A percentile compares a stretch with the other conserved stretches of the same genome.
Evolutionary conservation across 176 grass and related monocot species (phyloP).

Genomic region (Tillandsia leiboldiana): DNA sequence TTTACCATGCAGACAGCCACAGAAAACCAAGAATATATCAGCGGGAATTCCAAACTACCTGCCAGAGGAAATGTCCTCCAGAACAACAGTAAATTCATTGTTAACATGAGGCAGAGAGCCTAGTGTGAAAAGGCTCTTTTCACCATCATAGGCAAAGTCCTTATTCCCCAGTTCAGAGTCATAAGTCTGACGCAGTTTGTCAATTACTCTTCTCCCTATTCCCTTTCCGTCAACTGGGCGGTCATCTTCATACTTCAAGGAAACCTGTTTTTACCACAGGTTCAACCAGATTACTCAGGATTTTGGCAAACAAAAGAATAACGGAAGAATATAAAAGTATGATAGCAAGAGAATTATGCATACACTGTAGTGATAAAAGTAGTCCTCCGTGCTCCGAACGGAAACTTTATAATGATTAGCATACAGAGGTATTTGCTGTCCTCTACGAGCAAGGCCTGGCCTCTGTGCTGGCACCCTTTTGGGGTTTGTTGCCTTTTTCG

Average conservation of each 20-base stretch:
- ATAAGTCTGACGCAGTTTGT: slow-evolving; percentile 72
- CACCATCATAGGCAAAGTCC: slow-evolving; percentile 85
- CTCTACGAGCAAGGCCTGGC: slow-evolving; percentile 38
- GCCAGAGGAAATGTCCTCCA: slow-evolving; percentile 54
- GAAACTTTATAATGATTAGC: slow-evolving; percentile 75
- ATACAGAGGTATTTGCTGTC: slow-evolving; percentile 28
- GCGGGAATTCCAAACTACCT: slow-evolving; percentile 31
- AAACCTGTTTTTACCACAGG: slow-evolving; percentile 35
- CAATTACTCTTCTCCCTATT: slow-evolving; percentile 48
- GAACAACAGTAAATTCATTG: slow-evolving; percentile 59
- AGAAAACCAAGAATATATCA: background rate
- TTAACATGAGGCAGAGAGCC: slow-evolving; percentile 63
- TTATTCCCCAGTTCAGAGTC: slow-evolving; percentile 51
- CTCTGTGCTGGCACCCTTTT: slow-evolving; percentile 35
- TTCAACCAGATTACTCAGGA: background rate
- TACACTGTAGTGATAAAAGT: slow-evolving; percentile 71
- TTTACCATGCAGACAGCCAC: background rate
- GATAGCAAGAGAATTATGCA: slow-evolving; percentile 6
- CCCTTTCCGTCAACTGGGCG: slow-evolving; percentile 76
- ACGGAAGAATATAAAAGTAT: background rate
- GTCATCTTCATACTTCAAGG: slow-evolving; percentile 81
- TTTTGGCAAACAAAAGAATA: background rate
- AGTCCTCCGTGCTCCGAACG: slow-evolving; percentile 30
- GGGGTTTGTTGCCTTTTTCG: slow-evolving; percentile 28
- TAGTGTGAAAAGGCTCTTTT: slow-evolving; percentile 75